Conservation (phyloP, 1,284 basidiomycete species). For the Heterobasidion occidentale region DNA sequence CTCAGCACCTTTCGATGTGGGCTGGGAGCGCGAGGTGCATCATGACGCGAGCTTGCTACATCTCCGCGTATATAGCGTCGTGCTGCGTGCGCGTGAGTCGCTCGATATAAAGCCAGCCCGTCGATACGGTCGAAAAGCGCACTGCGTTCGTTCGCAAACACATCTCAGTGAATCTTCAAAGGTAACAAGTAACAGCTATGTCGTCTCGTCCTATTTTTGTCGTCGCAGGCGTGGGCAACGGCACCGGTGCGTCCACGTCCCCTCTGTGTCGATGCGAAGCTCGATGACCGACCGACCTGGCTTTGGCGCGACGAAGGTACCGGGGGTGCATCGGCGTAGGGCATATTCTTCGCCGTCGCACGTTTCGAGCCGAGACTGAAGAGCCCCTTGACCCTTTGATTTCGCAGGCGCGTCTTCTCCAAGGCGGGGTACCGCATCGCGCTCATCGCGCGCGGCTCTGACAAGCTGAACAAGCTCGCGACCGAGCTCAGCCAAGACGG, state of each 20-base stretch:
- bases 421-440: constrained; percentile 64
- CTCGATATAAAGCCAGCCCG: too few relatives aligned
- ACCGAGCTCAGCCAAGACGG: constrained; percentile 49
- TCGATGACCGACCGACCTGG: not conserved
- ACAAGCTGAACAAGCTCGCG: constrained; percentile 43
- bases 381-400: too few relatives aligned
- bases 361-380: too few relatives aligned
- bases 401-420: constrained; percentile 48
- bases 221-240: constrained; percentile 47
- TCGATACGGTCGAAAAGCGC: too few relatives aligned
- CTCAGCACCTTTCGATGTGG: too few relatives aligned
- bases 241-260: constrained; percentile 22
- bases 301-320: constrained; percentile 32
- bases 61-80: too few relatives aligned
- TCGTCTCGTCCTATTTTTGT: constrained; percentile 37
- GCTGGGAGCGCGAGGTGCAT: too few relatives aligned
- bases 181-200: constrained; percentile 17
- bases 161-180: not conserved
- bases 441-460: constrained; percentile 53
- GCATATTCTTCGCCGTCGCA: not conserved
- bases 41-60: too few relatives aligned
- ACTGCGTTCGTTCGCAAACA: too few relatives aligned
- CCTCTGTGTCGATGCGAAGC: not conserved
- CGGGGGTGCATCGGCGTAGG: constrained; percentile 58
- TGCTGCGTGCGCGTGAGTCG: too few relatives aligned